Percentiles rank a stretch among this genome's conserved stretches.
Conservation (phyloP, 306 rosid species). For the Lithocarpus polystachyus region DNA sequence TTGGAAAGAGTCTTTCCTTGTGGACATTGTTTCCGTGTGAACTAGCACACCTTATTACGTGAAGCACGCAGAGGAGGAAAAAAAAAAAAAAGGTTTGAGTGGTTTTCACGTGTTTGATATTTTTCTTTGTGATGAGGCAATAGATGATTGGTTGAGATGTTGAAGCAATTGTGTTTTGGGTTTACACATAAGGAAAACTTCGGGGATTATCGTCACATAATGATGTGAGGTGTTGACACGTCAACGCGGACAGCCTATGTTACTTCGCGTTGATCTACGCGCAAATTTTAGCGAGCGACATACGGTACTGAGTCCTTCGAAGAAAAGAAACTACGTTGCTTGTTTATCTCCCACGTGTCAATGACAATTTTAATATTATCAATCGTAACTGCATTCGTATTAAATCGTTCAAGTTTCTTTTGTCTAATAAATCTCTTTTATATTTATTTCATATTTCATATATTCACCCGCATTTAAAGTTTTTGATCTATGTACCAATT, state of each 20-base stretch:
- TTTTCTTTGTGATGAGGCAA: constrained; percentile 10
- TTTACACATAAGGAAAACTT: neutral
- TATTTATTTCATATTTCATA: too few species aligned
- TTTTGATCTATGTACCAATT: neutral
- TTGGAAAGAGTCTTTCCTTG: neutral
- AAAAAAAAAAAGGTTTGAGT: neutral
- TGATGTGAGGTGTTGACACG: neutral
- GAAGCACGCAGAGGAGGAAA: neutral
- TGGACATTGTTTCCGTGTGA: neutral
- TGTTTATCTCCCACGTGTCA: neutral
- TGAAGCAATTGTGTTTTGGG: neutral
- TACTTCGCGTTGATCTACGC: neutral
- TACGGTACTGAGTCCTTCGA: neutral
- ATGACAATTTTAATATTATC: neutral
- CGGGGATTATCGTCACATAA: neutral
- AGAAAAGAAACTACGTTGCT: neutral
- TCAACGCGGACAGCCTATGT: neutral
- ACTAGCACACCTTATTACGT: neutral
- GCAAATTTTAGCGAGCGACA: neutral
- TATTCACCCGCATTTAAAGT: neutral
- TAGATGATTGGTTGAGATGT: neutral
- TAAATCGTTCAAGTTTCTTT: too few species aligned
- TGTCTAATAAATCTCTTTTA: too few species aligned
- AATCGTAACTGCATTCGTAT: too few species aligned
- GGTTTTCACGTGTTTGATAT: neutral